Base-by-base conservation (phyloP, 495 filamentous ascomycete species). In the Hamigera avellanea region DNA sequence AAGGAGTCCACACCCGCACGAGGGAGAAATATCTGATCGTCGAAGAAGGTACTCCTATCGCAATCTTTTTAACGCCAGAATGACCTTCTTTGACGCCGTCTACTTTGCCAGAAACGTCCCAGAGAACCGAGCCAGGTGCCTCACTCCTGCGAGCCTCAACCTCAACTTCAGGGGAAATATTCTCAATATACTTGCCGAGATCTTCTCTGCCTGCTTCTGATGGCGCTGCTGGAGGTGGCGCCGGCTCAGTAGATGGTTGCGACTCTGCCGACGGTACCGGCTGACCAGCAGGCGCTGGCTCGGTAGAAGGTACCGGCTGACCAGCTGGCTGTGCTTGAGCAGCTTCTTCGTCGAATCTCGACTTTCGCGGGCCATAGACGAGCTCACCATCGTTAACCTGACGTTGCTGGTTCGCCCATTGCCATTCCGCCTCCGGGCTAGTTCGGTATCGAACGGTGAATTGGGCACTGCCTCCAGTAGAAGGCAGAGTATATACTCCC, bases 361-460 rank as follows among this genome's bases (percentile, higher is more conserved):
- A 14, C 13, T 21, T 21, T 26, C 33, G 34, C 18, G 43, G 25
- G 37, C 50, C 27, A 50, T 76, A 59, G 14, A 83, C 50, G 13
- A 88, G 50, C 21, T 76, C 61, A 3, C 85, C 85, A 46, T 91
- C 78, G 13, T 53, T 56, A 1, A 70, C 43, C 4, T 66, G 64
- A 33, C 71, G 71, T 32, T 73, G 64, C 37, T 85, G 73, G 38
- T 78, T 77, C 9, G 70, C 71, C 87, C 87, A 95, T 37, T 69
- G 76, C 86, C 87, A 93, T 42, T 49, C 75, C 35, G 35, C 61
- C 21, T 56, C 57, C 7, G 61, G 50, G 2, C 54, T 49, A 9
- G 65, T 64, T 7, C 85, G 75, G 47, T 78, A 89, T 36, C 83
- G 84, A 32, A 89, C 48, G 0, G 87, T 93, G 46, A 95, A 95